Base-by-base conservation (phyloP, 2,329 filamentous ascomycete genomes). In the Phyllosticta citriasiana region DNA sequence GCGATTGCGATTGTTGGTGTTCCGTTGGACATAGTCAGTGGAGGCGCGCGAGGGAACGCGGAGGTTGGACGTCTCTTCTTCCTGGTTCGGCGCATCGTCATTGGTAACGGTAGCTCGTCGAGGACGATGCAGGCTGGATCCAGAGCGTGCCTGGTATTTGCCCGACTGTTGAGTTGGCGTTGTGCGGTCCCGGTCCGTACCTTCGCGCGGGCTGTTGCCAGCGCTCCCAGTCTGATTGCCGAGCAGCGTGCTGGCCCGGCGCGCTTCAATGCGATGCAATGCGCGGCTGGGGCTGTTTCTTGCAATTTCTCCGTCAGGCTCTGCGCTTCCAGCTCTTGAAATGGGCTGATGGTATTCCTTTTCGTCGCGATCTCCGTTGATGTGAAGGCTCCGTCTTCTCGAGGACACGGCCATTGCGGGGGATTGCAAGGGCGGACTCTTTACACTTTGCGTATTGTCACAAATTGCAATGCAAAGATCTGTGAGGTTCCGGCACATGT, bases 401-500 rank as follows among this genome's bases (percentile, higher is more conserved):
- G 55, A 53, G 5, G 55, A 52, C 47, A 56, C 55, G 3, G 19
- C 60, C 16, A 62, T n/a, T 22, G 33, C 53, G 10, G 60, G 60
- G 12, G 60, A 62, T 25, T 50, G 56, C 19, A 60, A 35, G n/a
- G 30, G 40, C 16, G 35, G n/a, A 10, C 53, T 58, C 57, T 73
- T 73, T 30, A 63, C 68, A 35, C 33, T 60, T 10, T 26, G 22
- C 14, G 26, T 33, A n/a, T 56, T 60, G 26, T 79, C 77, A 65
- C 75, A 78, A 14, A 99, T 78, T 0, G 91, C 89, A 61, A 99
- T 83, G 70, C 91, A 96, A 6, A 99, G 80, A 73, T 99, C 94
- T 0, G 93, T 97, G 65, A 99, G 77, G 69, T 89, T 94, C 59
- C 93, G 88, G 72, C 94, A 97, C 71, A 99, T 85, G 69, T 88